Evolutionary conservation across 192 early-diverging fungal species (phyloP), one percentile per base, ranked within the genome.

Genomic region (Chytriomyces sp.): DNA sequence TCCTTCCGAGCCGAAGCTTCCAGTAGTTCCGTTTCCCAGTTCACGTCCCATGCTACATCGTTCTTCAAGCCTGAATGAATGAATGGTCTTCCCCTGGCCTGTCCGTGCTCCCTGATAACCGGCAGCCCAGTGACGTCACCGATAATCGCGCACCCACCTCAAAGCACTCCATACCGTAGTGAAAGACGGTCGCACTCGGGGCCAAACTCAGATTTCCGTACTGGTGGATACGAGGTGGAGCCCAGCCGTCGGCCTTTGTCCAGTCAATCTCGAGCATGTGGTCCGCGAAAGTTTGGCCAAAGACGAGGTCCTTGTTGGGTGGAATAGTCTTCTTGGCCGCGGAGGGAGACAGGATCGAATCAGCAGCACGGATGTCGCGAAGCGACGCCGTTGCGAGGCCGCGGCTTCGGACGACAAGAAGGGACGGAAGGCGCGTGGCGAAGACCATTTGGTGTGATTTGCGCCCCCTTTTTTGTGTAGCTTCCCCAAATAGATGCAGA

Each of bases 261-360:
- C 94, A 98, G 79, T 93, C n/a, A 63, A 92, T 82, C 56, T 78
- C 81, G 52, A 99, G 82, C 96, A 99, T 99, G 84, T 99, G 94
- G 83, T 99, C 96, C 17, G 94, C 87, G 62, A 97, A 98, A 32
- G 88, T 86, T 67, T 91, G 84, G 52, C 96, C 96, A 81, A 99
- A 98, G 31, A 90, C 82, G 52, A 99, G 81, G 30, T 88, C 65
- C 49, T 88, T 84, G 53, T 78, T 78, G 31, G 84, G 68, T 5
- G 76, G 77, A 53, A 75, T 75, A 26, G 25, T 5, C 67, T 85
- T 85, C 58, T 72, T 76, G 19, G 56, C 44, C 26, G 57, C 19
- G 0, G 84, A 77, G 14, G 68, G 59, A 7, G 61, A 39, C 31
- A 73, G 33, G n/a, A 31, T 41, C 3, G 52, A 37, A 14, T 37